Evolutionary conservation across 2,329 filamentous ascomycete species (phyloP).

Genomic region (Arthrobotrys iridis): DNA sequence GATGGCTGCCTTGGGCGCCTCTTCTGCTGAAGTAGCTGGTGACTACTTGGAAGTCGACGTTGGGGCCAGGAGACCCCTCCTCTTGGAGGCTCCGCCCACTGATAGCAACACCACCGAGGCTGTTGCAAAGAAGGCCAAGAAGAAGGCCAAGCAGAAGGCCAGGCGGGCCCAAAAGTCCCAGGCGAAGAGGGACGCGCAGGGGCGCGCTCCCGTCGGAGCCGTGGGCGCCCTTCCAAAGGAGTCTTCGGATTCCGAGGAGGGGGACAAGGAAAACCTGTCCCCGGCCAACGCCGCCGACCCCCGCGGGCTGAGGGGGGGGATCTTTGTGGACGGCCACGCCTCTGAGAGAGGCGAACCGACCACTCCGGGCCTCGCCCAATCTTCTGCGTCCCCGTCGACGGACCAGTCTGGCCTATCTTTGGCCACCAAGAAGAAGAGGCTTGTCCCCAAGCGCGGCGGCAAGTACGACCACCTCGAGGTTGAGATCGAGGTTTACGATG

Average conservation of each 20-base stretch:
- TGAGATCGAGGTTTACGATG: too few relatives aligned
- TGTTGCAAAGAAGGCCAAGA: not conserved
- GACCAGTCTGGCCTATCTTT: too few relatives aligned
- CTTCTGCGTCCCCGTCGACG: too few relatives aligned
- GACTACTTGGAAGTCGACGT: conserved; percentile 9
- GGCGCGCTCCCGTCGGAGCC: not conserved
- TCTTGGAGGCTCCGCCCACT: not conserved
- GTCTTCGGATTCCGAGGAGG: not conserved
- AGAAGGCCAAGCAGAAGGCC: not conserved
- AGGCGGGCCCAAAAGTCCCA: not conserved
- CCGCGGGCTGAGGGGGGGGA: too few relatives aligned
- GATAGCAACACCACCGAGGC: not conserved
- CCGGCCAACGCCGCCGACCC: not conserved
- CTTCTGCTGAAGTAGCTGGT: conserved; percentile 7
- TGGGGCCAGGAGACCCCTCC: not conserved
- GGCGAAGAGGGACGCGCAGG: not conserved
- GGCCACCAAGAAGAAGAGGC: too few relatives aligned
- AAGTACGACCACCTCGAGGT: too few relatives aligned
- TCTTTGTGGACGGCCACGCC: too few relatives aligned
- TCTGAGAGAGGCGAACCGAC: too few relatives aligned
- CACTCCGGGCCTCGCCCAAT: too few relatives aligned
- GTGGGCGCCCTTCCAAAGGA: not conserved
- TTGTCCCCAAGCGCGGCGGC: too few relatives aligned
- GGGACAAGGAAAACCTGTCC: conserved; percentile 3
- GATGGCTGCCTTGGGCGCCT: not conserved